These are phyloP conservation scores for Polyplosphaeria fusca DNA, from an alignment of 495 filamentous ascomycete species.

Conservation along the genomic window DNA sequence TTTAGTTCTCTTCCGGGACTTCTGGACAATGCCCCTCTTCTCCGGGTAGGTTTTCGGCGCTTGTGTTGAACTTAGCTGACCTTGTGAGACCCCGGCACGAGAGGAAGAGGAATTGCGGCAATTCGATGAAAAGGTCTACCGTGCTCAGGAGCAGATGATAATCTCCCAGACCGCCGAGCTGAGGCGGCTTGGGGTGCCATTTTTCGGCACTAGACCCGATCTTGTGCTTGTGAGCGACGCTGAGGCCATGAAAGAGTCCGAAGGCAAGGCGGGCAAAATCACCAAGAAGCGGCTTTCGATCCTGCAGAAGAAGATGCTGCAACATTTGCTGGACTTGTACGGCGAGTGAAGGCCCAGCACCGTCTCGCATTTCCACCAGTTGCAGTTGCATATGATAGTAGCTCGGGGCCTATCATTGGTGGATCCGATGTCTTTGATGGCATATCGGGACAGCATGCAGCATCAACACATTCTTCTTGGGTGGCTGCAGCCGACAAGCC, in stretches of 20 bases:
- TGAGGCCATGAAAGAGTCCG: neutral
- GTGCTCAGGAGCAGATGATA: slow-evolving; percentile 58
- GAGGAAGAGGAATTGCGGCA: slow-evolving; percentile 53
- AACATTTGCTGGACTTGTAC: slow-evolving; percentile 61
- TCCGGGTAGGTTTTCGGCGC: slow-evolving; percentile 9
- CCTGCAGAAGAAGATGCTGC: slow-evolving; percentile 59
- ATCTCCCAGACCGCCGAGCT: slow-evolving; percentile 55
- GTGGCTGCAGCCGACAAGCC: no score
- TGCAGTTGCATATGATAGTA: no score
- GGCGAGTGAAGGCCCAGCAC: slow-evolving; percentile 29
- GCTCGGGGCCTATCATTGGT: no score
- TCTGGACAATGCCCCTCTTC: neutral
- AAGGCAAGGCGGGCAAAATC: slow-evolving; percentile 36
- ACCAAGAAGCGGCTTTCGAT: slow-evolving; percentile 49
- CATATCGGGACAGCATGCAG: no score
- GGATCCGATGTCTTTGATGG: no score
- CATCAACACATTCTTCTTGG: no score
- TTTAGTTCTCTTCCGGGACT: slow-evolving; percentile 12
- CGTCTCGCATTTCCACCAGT: no score
- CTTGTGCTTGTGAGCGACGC: slow-evolving; percentile 39
- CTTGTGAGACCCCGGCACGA: slow-evolving; percentile 45
- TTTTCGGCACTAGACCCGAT: slow-evolving; percentile 54
- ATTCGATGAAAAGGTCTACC: slow-evolving; percentile 62
- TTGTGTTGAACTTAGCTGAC: neutral
- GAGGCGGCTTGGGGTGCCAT: slow-evolving; percentile 58